These are phyloP conservation scores for Peniophora sp. DNA, from an alignment of 1,284 basidiomycete genomes.

Conservation along the genomic window DNA sequence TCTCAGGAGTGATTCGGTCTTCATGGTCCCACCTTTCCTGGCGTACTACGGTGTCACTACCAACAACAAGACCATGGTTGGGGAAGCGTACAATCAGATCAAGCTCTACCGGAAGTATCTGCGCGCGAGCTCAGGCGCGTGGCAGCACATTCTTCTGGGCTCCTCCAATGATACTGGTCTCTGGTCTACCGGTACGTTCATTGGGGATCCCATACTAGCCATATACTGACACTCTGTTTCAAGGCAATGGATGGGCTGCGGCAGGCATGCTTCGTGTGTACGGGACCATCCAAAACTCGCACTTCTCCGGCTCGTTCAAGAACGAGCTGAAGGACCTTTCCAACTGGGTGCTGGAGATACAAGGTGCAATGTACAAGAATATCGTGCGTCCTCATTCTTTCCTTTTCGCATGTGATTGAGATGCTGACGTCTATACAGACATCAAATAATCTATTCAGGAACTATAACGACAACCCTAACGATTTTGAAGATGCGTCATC, in stretches of 20 bases:
- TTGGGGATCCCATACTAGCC: background rate
- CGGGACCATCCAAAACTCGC: conserved; percentile 62
- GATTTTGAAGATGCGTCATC: conserved; percentile 73
- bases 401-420: background rate
- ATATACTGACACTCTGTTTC: background rate
- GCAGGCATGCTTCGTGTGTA: conserved; percentile 82
- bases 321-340: conserved; percentile 53
- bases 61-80: conserved; percentile 59
- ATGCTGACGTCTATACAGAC: conserved; percentile 27
- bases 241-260: conserved; percentile 82
- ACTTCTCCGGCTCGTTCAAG: conserved; percentile 40
- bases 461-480: conserved; percentile 59
- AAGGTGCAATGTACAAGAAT: conserved; percentile 58
- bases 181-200: conserved; percentile 61
- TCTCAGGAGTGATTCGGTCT: conserved; percentile 67
- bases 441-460: conserved; percentile 54
- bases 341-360: conserved; percentile 67
- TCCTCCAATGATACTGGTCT: conserved; percentile 49
- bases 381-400: conserved; percentile 28
- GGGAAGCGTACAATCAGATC: conserved; percentile 67
- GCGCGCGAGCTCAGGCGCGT: conserved; percentile 48
- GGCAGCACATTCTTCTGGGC: conserved; percentile 66
- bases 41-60: conserved; percentile 80
- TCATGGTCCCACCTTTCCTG: conserved; percentile 90
- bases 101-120: conserved; percentile 67